Evolutionary conservation across 345 rosid genomes (phyloP).

Genomic region (Populus ilicifolia): DNA sequence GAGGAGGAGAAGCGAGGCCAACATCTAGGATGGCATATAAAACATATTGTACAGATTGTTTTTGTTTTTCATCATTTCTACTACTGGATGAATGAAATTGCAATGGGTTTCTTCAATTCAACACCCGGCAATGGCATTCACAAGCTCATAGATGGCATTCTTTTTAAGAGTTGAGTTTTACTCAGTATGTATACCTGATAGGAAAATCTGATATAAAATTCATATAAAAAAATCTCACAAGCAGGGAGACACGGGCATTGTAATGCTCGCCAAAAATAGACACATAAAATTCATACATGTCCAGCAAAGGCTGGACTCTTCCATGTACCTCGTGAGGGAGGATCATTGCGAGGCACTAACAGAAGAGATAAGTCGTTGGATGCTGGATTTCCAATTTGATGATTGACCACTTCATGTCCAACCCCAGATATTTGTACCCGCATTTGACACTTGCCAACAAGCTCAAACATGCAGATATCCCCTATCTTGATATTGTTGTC

Average conservation of each 20-base stretch:
- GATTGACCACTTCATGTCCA: slow-evolving; percentile 27
- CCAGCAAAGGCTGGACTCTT: neutral
- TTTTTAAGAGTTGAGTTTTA: too few species aligned
- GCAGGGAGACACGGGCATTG: neutral
- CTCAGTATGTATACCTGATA: too few species aligned
- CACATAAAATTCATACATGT: neutral
- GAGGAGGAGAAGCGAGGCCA: too few species aligned
- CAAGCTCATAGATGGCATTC: too few species aligned
- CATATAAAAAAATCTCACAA: neutral
- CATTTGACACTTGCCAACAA: slow-evolving; percentile 47
- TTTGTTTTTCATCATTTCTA: too few species aligned
- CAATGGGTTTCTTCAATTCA: too few species aligned
- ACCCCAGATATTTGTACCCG: slow-evolving; percentile 47
- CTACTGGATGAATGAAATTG: too few species aligned
- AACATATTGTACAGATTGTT: too few species aligned
- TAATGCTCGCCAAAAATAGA: slow-evolving; percentile 5
- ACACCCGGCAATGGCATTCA: too few species aligned
- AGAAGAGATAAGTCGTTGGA: slow-evolving; percentile 9
- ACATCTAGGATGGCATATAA: too few species aligned
- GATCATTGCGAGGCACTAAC: neutral
- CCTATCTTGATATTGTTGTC: slow-evolving; percentile 48
- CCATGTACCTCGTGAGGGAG: slow-evolving; percentile 13
- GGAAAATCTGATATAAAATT: too few species aligned
- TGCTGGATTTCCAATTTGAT: slow-evolving; percentile 15
- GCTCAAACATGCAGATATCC: slow-evolving; percentile 63